Percentiles rank a stretch among this genome's conserved stretches.
phyloP scores from a whole-genome alignment of 2,329 filamentous ascomycete species.

The Aspergillus ochraceoroseus region DNA sequence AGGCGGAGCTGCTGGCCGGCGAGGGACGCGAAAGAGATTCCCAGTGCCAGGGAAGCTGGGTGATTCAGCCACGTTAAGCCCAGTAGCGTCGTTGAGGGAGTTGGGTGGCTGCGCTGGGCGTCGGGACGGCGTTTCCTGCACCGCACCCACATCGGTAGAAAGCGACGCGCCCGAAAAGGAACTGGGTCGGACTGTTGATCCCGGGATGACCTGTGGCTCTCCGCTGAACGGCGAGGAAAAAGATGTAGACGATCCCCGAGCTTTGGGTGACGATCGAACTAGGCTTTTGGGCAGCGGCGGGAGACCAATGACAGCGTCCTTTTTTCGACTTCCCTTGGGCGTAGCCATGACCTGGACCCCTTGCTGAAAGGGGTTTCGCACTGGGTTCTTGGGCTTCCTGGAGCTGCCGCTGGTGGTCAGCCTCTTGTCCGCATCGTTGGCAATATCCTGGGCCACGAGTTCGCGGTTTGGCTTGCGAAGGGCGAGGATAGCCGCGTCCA shows the following conservation, averaged over 20 bases:
- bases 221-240: conserved; percentile 25
- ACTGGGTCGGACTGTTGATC: conserved; percentile 28
- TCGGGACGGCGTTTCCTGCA: conserved; percentile 42
- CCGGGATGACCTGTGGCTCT: conserved; percentile 33
- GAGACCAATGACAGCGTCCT: conserved; percentile 27
- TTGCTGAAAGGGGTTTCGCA: conserved; percentile 40
- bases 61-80: conserved; percentile 6
- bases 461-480: conserved; percentile 47
- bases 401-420: conserved; percentile 29
- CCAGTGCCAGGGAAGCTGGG: conserved; percentile 17
- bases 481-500: conserved; percentile 46
- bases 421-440: conserved; percentile 41
- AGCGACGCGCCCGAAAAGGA: conserved; percentile 24
- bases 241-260: conserved; percentile 13
- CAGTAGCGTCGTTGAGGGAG: conserved; percentile 14
- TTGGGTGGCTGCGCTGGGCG: conserved; percentile 27
- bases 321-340: conserved; percentile 39
- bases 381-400: conserved; percentile 41
- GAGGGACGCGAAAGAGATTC: conserved; percentile 28
- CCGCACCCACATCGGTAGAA: conserved; percentile 19
- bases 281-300: conserved; percentile 27
- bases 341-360: conserved; percentile 49
- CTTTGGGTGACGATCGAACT: conserved; percentile 30
- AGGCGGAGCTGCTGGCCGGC: conserved; percentile 26
- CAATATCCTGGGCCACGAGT: conserved; percentile 44